Evolutionary conservation across 768 basidiomycete species (phyloP).

Genomic region (Amanita polypyramis): DNA sequence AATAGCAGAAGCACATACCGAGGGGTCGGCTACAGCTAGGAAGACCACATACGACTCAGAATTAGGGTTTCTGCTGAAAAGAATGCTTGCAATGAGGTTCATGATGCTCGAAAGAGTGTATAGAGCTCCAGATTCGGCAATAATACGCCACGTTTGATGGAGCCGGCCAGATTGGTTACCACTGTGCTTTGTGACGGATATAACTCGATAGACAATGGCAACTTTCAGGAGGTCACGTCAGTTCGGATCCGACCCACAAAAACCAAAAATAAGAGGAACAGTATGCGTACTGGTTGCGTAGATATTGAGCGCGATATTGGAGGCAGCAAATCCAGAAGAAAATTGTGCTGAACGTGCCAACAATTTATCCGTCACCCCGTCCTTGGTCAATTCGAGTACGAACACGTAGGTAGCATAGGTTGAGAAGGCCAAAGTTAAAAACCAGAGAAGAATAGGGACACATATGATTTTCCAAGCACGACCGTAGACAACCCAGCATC

Average conservation of each 20-base stretch:
- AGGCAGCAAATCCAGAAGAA: neutral
- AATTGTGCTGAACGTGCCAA: too few species aligned
- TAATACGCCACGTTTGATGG: neutral
- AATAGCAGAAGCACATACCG: neutral
- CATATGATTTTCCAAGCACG: neutral
- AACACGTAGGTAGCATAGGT: neutral
- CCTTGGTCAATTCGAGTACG: neutral
- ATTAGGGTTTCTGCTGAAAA: neutral
- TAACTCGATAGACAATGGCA: neutral
- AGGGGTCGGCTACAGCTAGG: neutral
- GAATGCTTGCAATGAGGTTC: neutral
- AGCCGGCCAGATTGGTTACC: neutral
- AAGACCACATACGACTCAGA: neutral
- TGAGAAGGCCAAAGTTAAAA: neutral
- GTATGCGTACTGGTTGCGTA: neutral
- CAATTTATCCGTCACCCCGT: neutral
- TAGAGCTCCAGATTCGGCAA: neutral
- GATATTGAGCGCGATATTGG: neutral
- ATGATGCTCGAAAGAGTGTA: neutral
- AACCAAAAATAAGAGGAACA: neutral
- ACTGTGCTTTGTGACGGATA: neutral
- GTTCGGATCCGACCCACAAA: too few species aligned
- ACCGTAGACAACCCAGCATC: slow-evolving; percentile 1
- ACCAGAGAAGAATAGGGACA: neutral
- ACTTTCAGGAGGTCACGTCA: neutral